These are phyloP conservation scores for Dictyostelium capitatum DNA, from an alignment of 78 protist genomes.

Conservation along the genomic window DNA sequence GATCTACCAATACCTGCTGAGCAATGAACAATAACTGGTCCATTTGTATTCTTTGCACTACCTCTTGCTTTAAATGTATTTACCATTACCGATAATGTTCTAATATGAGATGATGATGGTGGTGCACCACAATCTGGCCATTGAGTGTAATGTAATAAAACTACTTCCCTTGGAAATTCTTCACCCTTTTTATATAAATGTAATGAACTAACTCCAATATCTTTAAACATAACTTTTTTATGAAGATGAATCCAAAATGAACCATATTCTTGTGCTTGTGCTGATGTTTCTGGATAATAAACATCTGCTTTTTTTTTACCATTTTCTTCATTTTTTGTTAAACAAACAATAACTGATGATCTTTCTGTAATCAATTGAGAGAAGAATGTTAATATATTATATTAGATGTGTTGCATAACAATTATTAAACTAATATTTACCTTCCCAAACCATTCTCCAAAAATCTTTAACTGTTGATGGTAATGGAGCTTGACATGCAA, in stretches of 20 bases:
- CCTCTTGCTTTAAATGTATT: constrained; percentile 69
- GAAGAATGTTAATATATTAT: too few species aligned
- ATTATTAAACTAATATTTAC: constrained; percentile 2
- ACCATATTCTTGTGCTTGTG: constrained; percentile 61
- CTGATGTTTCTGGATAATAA: constrained; percentile 73
- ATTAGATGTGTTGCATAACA: too few species aligned
- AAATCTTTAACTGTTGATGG: constrained; percentile 70
- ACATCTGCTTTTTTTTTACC: constrained; percentile 80
- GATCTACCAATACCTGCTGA: constrained; percentile 91
- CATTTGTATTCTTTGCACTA: constrained; percentile 34
- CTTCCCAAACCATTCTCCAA: constrained; percentile 88
- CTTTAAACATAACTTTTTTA: constrained; percentile 69
- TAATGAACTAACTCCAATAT: constrained; percentile 60
- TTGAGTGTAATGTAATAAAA: constrained; percentile 60
- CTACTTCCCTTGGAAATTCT: constrained; percentile 80
- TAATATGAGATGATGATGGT: constrained; percentile 34
- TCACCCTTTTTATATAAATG: constrained; percentile 73
- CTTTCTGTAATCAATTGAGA: too few species aligned
- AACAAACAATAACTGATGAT: constrained; percentile 74
- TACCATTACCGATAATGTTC: constrained; percentile 47
- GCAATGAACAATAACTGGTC: constrained; percentile 91
- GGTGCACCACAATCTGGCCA: constrained; percentile 83
- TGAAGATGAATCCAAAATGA: constrained; percentile 70
- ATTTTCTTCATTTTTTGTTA: constrained; percentile 77
- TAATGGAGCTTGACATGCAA: constrained; percentile 83